A percentile compares a stretch with the other conserved stretches of the same genome.
Conservation (phyloP, 805 yeast species). For the Ogataea wickerhamii region DNA sequence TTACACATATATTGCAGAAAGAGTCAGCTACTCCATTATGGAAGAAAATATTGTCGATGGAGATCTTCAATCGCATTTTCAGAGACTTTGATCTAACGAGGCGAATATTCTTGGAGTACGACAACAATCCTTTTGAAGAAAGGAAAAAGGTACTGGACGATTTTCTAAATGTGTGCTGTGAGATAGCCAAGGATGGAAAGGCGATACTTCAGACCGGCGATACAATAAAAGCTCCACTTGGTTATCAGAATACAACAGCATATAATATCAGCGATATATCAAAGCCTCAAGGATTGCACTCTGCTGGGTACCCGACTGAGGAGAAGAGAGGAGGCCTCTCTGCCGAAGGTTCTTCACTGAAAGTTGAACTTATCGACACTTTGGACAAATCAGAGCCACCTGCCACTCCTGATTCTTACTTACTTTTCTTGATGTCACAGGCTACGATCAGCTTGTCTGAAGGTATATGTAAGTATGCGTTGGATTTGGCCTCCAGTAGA, state of each 20-base stretch:
- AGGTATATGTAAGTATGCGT: constrained; percentile 56
- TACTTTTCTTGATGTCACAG: constrained; percentile 52
- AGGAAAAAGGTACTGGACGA: constrained; percentile 60
- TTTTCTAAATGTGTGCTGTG: constrained; percentile 42
- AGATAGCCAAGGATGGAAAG: constrained; percentile 33
- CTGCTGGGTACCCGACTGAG: constrained; percentile 2
- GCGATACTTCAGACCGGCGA: constrained; percentile 34
- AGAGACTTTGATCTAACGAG: constrained; percentile 51
- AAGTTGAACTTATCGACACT: constrained; percentile 63
- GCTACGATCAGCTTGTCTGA: constrained; percentile 58
- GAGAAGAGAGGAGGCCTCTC: constrained; percentile 34
- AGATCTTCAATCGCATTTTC: constrained; percentile 60
- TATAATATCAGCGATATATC: no score
- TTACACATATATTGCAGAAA: constrained; percentile 66
- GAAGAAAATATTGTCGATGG: constrained; percentile 74
- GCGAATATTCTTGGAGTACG: constrained; percentile 59
- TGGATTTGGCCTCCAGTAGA: constrained; percentile 34
- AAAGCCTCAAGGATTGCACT: background rate
- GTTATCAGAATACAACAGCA: background rate
- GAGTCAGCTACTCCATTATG: constrained; percentile 57
- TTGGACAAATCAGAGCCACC: constrained; percentile 84
- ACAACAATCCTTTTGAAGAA: constrained; percentile 43
- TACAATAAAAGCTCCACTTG: background rate
- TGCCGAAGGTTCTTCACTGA: constrained; percentile 40
- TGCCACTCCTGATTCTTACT: constrained; percentile 56